Evolutionary conservation across 495 filamentous ascomycete genomes (phyloP), one percentile per base, ranked within the genome.

Genomic region (Chlorociboria aeruginascens): DNA sequence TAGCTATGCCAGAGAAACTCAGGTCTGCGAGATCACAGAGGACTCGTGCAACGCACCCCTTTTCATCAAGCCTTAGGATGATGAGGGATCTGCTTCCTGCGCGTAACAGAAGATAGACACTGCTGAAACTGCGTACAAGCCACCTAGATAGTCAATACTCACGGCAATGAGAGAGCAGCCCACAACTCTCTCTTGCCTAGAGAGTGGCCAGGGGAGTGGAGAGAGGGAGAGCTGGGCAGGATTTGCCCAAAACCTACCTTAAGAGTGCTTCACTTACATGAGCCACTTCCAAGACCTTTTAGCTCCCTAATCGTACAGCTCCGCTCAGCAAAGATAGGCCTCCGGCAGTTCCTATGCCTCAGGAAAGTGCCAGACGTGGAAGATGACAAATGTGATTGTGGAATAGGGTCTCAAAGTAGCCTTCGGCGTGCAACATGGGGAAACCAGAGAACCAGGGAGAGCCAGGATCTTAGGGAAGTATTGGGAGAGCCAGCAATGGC

Each of bases 241-340:
- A 37, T 38, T 3, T 38, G 33, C 13, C 45, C 33, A 20, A 14
- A 47, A 33, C 45, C 16, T 28, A 38, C 34, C 6, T 3, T 17
- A 1, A 25, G 28, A 14, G 35, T 47, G 8, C 45, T 47, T 7
- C 45, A 7, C 6, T 17, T 47, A 47, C 33, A 47, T 17, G 25
- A 47, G 33, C 25, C 33, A 20, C 2, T 47, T 28, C 16, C 8
- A 1, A 37, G 34, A 37, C 34, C 11, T 30, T 39, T 25, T 8
- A 47, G 45, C 34, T 37, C 45, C 3, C 47, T 40, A 17, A 44
- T 50, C 30, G 29, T 45, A 38, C 30, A 49, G 37, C 2, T 49
- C 6, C 46, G 46, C 39, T 42, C 38, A 42, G 38, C 25, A 44
- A 43, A 50, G 47, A 50, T 50, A 31, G 47, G 47, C 12, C 47